Percentiles rank a stretch among this genome's conserved stretches.
Evolutionary conservation across 78 protist genomes (phyloP).

Genomic region (Dictyostelium citrinum): DNA sequence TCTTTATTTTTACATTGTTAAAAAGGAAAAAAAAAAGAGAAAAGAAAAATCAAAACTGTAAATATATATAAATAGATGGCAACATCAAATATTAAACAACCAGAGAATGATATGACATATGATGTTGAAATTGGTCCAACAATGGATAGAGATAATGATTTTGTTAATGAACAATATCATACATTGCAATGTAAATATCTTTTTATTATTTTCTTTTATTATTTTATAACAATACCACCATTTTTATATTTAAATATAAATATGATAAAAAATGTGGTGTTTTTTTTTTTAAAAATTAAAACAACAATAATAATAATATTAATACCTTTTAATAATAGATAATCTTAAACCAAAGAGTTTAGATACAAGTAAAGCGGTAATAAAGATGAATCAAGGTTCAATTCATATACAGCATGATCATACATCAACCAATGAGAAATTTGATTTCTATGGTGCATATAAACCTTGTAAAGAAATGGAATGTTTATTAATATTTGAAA

Average conservation of each 20-base stretch:
- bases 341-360: slow-evolving; percentile 10
- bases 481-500: slow-evolving; percentile 48
- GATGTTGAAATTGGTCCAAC: not conserved
- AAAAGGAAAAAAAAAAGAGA: not conserved
- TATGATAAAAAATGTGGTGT: no score
- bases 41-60: not conserved
- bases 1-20: not conserved
- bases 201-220: no score
- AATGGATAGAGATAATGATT: not conserved
- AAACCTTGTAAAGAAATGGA: slow-evolving; percentile 32
- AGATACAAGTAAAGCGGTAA: not conserved
- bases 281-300: no score
- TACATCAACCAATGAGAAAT: slow-evolving; percentile 11
- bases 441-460: slow-evolving; percentile 22
- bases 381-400: not conserved
- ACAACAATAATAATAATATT: not conserved
- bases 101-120: slow-evolving; percentile 5
- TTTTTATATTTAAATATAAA: no score
- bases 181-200: not conserved
- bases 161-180: slow-evolving; percentile 7
- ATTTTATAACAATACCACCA: no score
- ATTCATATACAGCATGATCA: slow-evolving; percentile 25
- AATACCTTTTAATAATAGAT: not conserved
- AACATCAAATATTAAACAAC: not conserved
- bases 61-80: not conserved